These are phyloP conservation scores for Colletotrichum graminicola DNA, from an alignment of 2,329 filamentous ascomycete genomes.

Conservation along the genomic window DNA sequence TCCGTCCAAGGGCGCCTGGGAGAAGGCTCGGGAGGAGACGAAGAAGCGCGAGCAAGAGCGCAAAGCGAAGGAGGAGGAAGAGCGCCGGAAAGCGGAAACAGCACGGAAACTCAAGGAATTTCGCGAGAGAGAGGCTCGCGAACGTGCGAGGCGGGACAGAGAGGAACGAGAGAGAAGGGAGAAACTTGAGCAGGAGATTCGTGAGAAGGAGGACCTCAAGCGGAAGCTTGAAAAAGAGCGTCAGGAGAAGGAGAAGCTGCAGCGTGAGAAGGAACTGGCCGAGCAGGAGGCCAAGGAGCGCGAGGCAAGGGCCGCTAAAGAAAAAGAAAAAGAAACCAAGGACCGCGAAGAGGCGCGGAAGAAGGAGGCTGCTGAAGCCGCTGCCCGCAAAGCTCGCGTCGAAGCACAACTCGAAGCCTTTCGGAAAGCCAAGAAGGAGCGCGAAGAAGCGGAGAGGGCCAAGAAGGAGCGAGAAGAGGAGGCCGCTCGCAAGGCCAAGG, in stretches of 20 bases:
- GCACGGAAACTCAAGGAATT: slow-evolving; percentile 65
- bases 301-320: slow-evolving; percentile 53
- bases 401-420: slow-evolving; percentile 45
- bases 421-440: slow-evolving; percentile 52
- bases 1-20: slow-evolving; percentile 44
- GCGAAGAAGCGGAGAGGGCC: slow-evolving; percentile 60
- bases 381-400: slow-evolving; percentile 46
- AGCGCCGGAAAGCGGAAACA: slow-evolving; percentile 69
- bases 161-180: slow-evolving; percentile 53
- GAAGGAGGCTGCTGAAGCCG: slow-evolving; percentile 49
- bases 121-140: slow-evolving; percentile 67
- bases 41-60: slow-evolving; percentile 73
- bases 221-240: slow-evolving; percentile 48
- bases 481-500: slow-evolving; percentile 42
- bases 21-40: slow-evolving; percentile 69
- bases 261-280: slow-evolving; percentile 60
- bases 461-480: slow-evolving; percentile 57
- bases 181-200: slow-evolving; percentile 52
- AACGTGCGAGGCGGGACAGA: slow-evolving; percentile 56
- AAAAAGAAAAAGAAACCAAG: slow-evolving; percentile 56
- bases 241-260: slow-evolving; percentile 54
- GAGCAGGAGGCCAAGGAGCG: slow-evolving; percentile 55
- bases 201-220: slow-evolving; percentile 49
- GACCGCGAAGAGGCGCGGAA: slow-evolving; percentile 48
- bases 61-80: slow-evolving; percentile 70